Evolutionary conservation across 169 alveolate species (phyloP), one percentile per base, ranked within the genome.

Genomic region (Eimeria zaria): DNA sequence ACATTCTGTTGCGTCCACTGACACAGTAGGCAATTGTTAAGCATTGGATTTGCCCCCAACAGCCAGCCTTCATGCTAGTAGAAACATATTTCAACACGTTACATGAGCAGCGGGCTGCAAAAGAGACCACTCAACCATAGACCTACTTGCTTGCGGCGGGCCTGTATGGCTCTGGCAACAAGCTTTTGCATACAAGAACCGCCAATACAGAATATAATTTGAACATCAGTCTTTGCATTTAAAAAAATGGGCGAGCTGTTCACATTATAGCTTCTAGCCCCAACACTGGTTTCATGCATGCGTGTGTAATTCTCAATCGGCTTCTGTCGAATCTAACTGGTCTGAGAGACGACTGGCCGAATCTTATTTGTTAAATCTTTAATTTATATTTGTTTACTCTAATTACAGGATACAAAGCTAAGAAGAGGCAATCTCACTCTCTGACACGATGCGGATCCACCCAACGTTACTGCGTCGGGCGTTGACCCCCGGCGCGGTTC

Each of bases 381-480:
- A 18, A 36, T 71, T 71, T 1, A 18, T 71, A n/a, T 18, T 14
- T 71, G 12, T 71, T n/a, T 36, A 71, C 22, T 71, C 14, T 53
- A 71, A 16, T 0, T 71, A 71, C 12, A 71, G 33, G 53, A 18
- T 71, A 36, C 53, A 71, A 53, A 33, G 81, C 30, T 14, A 36
- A n/a, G 39, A 14, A 71, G 81, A 33, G 81, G 81, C 81, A 36
- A 53, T 71, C 81, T 71, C 53, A 4, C n/a, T 14, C 53, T 53
- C 81, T 67, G 64, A n/a, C 93, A 85, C 30, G 44, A 85, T 85
- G 93, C 60, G 80, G 44, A 9, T 85, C 48, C 76, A 85, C 93
- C 81, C 93, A 71, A 24, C 81, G 20, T 30, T 85, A 46, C 93
- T 85, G 44, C 93, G 93, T 27, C 93, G 93, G 81, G 80, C 62